Evolutionary conservation across 2,329 filamentous ascomycete genomes (phyloP).

Genomic region (Lasiodiplodia gonubiensis): DNA sequence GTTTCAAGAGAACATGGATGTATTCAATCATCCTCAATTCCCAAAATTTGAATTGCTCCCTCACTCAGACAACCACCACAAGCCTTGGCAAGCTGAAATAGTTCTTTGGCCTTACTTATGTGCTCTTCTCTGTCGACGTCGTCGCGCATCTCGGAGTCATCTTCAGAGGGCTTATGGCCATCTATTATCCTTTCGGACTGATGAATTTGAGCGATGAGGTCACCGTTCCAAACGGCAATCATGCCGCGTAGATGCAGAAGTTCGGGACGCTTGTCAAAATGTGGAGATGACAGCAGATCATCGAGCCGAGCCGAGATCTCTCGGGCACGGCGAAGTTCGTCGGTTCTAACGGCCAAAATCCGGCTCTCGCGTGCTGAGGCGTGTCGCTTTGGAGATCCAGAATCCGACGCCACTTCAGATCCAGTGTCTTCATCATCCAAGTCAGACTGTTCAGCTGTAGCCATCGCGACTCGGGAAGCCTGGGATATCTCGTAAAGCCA

Average conservation of each 20-base stretch:
- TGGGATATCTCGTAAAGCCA: slow-evolving; percentile 78
- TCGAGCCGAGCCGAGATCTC: slow-evolving; percentile 74
- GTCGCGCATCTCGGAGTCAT: slow-evolving; percentile 31
- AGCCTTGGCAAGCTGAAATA: slow-evolving; percentile 36
- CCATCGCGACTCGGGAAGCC: slow-evolving; percentile 53
- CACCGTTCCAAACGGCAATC: slow-evolving; percentile 75
- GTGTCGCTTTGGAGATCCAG: neutral
- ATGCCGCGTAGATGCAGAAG: slow-evolving; percentile 75
- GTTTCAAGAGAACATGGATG: neutral
- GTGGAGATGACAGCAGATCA: slow-evolving; percentile 69
- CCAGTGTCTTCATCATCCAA: neutral
- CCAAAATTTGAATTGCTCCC: slow-evolving; percentile 29
- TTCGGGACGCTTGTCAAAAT: slow-evolving; percentile 70
- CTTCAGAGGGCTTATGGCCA: slow-evolving; percentile 33
- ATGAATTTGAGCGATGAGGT: slow-evolving; percentile 59
- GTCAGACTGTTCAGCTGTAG: slow-evolving; percentile 5
- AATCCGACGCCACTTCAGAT: neutral
- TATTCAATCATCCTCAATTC: neutral
- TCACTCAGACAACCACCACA: slow-evolving; percentile 34
- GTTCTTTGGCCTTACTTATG: slow-evolving; percentile 34
- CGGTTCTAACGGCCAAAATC: slow-evolving; percentile 34
- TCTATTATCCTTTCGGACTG: slow-evolving; percentile 20
- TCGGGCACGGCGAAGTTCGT: slow-evolving; percentile 64
- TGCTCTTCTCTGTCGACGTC: slow-evolving; percentile 33
- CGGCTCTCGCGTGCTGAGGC: slow-evolving; percentile 16